These are phyloP conservation scores for Erodium moschatum DNA, from an alignment of 441 rosid species.

Conservation along the genomic window DNA sequence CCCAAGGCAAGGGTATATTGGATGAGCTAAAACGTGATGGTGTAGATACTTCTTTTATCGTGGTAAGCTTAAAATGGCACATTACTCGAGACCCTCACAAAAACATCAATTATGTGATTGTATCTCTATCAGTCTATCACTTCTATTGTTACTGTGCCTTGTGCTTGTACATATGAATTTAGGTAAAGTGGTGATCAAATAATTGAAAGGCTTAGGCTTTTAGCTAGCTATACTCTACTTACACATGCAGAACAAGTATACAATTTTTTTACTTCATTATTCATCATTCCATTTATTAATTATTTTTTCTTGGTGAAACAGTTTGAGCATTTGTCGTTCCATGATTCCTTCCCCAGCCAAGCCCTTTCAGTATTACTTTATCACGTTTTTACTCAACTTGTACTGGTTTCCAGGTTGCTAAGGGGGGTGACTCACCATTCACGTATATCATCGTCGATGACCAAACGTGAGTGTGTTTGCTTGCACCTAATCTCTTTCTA, in stretches of 20 bases:
- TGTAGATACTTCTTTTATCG: constrained; percentile 62
- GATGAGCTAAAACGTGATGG: constrained; percentile 70
- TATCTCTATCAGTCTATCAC: neutral
- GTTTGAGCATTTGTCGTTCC: neutral
- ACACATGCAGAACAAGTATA: neutral
- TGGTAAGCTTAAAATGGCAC: constrained; percentile 35
- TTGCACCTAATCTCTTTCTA: constrained; percentile 3
- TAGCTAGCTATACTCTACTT: neutral
- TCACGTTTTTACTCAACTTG: neutral
- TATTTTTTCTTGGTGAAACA: neutral
- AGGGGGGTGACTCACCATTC: constrained; percentile 79
- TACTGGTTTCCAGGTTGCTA: constrained; percentile 41
- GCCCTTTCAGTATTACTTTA: neutral
- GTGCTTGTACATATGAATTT: neutral
- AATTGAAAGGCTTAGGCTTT: neutral
- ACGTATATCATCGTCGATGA: constrained; percentile 68
- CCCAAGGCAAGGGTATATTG: constrained; percentile 54
- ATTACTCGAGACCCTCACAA: neutral
- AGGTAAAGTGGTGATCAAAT: neutral
- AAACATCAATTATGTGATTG: neutral
- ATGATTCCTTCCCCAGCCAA: neutral
- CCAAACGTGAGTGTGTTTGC: constrained; percentile 47
- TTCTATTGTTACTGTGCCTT: neutral
- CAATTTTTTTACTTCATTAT: too few species aligned
- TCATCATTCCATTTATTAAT: too few species aligned